Conservation (phyloP, 1,139 yeast species). For the Nematodospora anomalae region DNA sequence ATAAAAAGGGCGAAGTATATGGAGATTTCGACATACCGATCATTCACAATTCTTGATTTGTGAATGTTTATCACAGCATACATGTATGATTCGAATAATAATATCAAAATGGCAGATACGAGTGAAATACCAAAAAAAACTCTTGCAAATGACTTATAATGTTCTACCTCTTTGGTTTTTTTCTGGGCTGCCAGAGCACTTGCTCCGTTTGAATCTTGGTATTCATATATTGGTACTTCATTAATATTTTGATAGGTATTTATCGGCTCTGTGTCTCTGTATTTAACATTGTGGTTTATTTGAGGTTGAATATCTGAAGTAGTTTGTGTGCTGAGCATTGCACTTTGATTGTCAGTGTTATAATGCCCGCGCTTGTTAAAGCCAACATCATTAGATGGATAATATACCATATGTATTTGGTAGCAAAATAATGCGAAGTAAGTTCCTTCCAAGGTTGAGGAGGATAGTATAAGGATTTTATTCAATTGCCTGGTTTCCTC, state of each 20-base stretch:
- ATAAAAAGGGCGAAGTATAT: slow-evolving; percentile 39
- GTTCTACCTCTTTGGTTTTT: slow-evolving; percentile 7
- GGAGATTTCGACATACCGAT: slow-evolving; percentile 24
- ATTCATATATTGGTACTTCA: background rate
- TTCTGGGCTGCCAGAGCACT: background rate
- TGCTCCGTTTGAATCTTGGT: background rate
- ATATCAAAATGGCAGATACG: slow-evolving; percentile 29
- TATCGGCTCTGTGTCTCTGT: too few species aligned
- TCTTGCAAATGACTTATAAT: slow-evolving; percentile 13
- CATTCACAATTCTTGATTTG: slow-evolving; percentile 20
- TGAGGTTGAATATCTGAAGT: slow-evolving; percentile 1
- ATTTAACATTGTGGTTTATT: too few species aligned
- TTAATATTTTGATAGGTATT: too few species aligned
- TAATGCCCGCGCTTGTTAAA: background rate
- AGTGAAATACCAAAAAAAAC: slow-evolving; percentile 29
- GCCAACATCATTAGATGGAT: too few species aligned
- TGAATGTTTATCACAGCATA: slow-evolving; percentile 38
- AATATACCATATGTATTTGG: too few species aligned
- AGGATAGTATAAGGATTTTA: too few species aligned
- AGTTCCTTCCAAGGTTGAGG: too few species aligned
- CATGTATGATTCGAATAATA: slow-evolving; percentile 34
- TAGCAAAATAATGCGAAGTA: too few species aligned
- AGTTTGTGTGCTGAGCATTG: background rate
- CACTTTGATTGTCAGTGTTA: background rate
- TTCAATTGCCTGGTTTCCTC: too few species aligned